Evolutionary conservation across 2,329 filamentous ascomycete genomes (phyloP).

Genomic region (Neophaeococcomyces mojaviensis): DNA sequence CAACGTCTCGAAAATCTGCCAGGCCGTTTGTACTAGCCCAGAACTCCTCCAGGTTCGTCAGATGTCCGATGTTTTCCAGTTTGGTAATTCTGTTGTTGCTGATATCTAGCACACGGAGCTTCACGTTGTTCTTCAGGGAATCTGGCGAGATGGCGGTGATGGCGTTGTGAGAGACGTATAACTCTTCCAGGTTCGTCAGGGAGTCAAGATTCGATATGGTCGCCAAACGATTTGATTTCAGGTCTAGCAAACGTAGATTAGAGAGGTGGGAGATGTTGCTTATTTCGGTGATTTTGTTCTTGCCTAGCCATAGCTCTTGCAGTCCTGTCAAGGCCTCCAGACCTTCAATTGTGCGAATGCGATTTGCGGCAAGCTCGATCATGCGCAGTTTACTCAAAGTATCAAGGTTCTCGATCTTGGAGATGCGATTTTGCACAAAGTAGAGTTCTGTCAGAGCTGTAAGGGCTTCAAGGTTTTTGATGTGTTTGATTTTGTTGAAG

Average conservation of each 20-base stretch:
- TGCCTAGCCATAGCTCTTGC: slow-evolving; percentile 89
- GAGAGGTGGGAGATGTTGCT: slow-evolving; percentile 64
- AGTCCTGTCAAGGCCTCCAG: slow-evolving; percentile 68
- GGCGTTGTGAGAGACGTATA: slow-evolving; percentile 95
- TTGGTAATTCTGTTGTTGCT: slow-evolving; percentile 77
- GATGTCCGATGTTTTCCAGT: slow-evolving; percentile 61
- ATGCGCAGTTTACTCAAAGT: slow-evolving; percentile 67
- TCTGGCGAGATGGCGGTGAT: slow-evolving; percentile 57
- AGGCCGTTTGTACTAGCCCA: slow-evolving; percentile 91
- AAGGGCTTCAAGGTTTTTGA: slow-evolving; percentile 77
- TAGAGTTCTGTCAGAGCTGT: slow-evolving; percentile 74
- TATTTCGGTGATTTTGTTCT: slow-evolving; percentile 90
- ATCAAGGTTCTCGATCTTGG: slow-evolving; percentile 75
- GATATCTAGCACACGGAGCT: slow-evolving; percentile 75
- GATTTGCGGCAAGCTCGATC: slow-evolving; percentile 85
- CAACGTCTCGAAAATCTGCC: slow-evolving; percentile 69
- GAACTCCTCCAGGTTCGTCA: slow-evolving; percentile 73
- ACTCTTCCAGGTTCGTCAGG: slow-evolving; percentile 72
- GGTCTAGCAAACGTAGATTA: slow-evolving; percentile 79
- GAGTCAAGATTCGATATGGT: slow-evolving; percentile 67
- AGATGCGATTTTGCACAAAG: slow-evolving; percentile 92
- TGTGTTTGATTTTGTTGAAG: slow-evolving; percentile 99
- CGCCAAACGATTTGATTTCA: slow-evolving; percentile 89
- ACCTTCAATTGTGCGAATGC: slow-evolving; percentile 81
- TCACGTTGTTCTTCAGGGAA: slow-evolving; percentile 60